Percentiles rank a stretch among this genome's conserved stretches.
Conservation (phyloP, 1,284 basidiomycete genomes). For the Sporisorium reilianum region DNA sequence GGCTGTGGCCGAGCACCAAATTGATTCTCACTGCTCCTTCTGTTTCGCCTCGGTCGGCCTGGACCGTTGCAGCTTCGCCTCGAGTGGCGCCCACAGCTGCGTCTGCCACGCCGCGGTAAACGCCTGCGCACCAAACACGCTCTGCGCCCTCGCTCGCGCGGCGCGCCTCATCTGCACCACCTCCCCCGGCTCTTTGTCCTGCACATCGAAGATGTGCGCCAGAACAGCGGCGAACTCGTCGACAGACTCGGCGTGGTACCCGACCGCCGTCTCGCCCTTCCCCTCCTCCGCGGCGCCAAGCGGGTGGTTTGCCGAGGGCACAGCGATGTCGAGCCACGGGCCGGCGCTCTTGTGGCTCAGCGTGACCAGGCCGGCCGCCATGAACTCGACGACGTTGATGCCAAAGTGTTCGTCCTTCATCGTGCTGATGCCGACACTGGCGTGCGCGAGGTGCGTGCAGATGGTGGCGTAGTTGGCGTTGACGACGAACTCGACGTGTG, state of each 20-base stretch:
- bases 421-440: conserved; percentile 89
- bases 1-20: not conserved
- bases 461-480: conserved; percentile 84
- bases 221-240: conserved; percentile 80
- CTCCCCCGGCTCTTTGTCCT: conserved; percentile 72
- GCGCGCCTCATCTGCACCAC: conserved; percentile 7
- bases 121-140: conserved; percentile 46
- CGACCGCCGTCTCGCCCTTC: not conserved
- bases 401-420: conserved; percentile 99
- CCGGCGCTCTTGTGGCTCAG: conserved; percentile 93
- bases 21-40: conserved; percentile 4
- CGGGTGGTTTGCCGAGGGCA: conserved; percentile 65
- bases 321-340: conserved; percentile 89
- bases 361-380: conserved; percentile 92
- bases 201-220: conserved; percentile 77
- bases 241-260: conserved; percentile 74
- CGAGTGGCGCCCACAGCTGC: conserved; percentile 31
- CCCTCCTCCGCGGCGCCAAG: not conserved
- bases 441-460: conserved; percentile 77
- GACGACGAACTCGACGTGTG: conserved; percentile 81
- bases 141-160: conserved; percentile 72
- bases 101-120: conserved; percentile 39
- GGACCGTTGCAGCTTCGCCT: conserved; percentile 2
- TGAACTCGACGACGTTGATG: conserved; percentile 97
- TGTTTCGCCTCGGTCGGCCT: not conserved